These are phyloP conservation scores for Fusarium sp. DNA, from an alignment of 2,329 filamentous ascomycete species.

Conservation along the genomic window DNA sequence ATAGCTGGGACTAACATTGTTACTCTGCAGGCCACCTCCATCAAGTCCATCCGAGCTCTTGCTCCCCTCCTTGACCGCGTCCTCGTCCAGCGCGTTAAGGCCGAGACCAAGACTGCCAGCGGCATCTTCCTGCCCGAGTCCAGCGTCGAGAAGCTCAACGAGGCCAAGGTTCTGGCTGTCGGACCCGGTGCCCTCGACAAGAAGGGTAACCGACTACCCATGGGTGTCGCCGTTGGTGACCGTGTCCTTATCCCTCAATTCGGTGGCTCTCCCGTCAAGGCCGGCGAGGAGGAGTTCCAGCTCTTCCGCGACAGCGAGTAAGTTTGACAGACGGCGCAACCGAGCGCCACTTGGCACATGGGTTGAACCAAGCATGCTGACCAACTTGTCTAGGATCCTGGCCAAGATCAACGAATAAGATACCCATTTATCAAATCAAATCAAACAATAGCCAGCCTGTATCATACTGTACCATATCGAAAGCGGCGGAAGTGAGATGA, in stretches of 20 bases:
- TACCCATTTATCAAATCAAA: slow-evolving; percentile 38
- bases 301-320: slow-evolving; percentile 99
- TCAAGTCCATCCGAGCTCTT: slow-evolving; percentile 96
- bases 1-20: slow-evolving; percentile 10
- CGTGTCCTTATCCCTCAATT: slow-evolving; percentile 97
- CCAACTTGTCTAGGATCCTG: slow-evolving; percentile 74
- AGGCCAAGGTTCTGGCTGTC: slow-evolving; percentile 95
- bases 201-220: slow-evolving; percentile 87
- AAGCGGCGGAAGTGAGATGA: slow-evolving; percentile 35
- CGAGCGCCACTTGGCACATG: not conserved
- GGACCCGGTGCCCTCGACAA: slow-evolving; percentile 89
- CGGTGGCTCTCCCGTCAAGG: slow-evolving; percentile 94
- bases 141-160: slow-evolving; percentile 97
- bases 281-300: slow-evolving; percentile 95
- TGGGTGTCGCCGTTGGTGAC: slow-evolving; percentile 87
- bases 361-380: slow-evolving; percentile 23
- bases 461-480: slow-evolving; percentile 55
- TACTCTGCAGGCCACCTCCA: slow-evolving; percentile 70
- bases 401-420: slow-evolving; percentile 97
- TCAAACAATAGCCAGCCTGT: slow-evolving; percentile 45
- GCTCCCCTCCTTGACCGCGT: slow-evolving; percentile 97
- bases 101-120: slow-evolving; percentile 93
- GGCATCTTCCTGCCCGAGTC: slow-evolving; percentile 99
- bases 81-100: slow-evolving; percentile 97
- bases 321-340: slow-evolving; percentile 59